Evolutionary conservation across 345 rosid genomes (phyloP), one percentile per base, ranked within the genome.

Genomic region (Carallia pectinifolia): DNA sequence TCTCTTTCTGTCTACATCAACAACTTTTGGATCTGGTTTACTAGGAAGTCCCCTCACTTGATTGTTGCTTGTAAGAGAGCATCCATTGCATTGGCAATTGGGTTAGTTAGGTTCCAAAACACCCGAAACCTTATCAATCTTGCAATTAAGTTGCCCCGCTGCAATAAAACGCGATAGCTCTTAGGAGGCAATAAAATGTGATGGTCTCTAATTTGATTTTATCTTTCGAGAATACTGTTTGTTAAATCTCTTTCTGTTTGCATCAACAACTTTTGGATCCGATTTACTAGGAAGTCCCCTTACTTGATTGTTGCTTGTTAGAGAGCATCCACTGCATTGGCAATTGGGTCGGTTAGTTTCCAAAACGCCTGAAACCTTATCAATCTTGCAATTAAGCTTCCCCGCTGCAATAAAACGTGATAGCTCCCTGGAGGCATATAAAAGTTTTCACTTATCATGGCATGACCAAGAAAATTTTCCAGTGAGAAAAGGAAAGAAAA

Each of bases 341-440:
- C 99, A 4, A 23, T 23, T 23, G 23, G 99, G 98, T 12, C 95
- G 91, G 81, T 90, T 90, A 2, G 99, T 96, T 84, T 96, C 99
- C 18, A 96, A 89, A 73, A 96, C 98, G 68, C 98, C 99, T 17
- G 95, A 96, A 75, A 92, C 99, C 80, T 96, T 96, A 76, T 96
- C 99, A 68, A 96, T 96, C 91, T 88, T 96, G 91, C 99, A 96
- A 72, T 96, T 96, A 68, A 96, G 98, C 80, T 96, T 96, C 69
- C 99, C 98, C 4, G 96, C 98, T 4, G 99, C 96, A 58, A 96
- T 96, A 65, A 92, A 96, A 3, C 90, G 87, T 7, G 97, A 92
- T 19, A 96, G 86, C 81, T 96, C 99, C 89, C 99, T 95, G 86
- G 27, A 78, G 69, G 50, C 19, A 78, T 56, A 29, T 5, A 33